Evolutionary conservation across 2,329 filamentous ascomycete species (phyloP).

Genomic region (Penicillium sp.): DNA sequence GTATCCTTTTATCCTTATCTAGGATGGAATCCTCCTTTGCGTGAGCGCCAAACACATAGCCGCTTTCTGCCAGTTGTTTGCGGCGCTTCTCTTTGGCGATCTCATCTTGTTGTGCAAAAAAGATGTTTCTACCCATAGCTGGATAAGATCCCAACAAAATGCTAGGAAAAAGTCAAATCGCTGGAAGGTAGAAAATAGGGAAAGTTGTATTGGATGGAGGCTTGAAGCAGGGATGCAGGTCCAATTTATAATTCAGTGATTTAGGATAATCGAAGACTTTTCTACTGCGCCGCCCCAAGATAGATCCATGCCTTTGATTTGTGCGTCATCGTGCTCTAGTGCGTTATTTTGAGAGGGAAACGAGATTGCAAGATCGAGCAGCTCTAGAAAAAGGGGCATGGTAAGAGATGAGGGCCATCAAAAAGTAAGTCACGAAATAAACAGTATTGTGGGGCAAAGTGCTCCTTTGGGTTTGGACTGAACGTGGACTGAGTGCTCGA

Average conservation of each 20-base stretch:
- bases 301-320: not conserved
- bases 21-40: conserved; percentile 8
- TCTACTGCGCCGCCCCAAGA: not conserved
- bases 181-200: not conserved
- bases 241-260: conserved; percentile 7
- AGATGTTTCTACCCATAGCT: conserved; percentile 10
- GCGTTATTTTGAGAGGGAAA: too few species aligned
- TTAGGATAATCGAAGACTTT: not conserved
- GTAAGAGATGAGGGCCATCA: too few species aligned
- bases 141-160: conserved; percentile 1
- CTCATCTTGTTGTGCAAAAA: conserved; percentile 14
- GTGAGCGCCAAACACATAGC: conserved; percentile 17
- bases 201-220: not conserved
- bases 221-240: not conserved
- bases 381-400: too few species aligned
- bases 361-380: too few species aligned
- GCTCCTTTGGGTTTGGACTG: too few species aligned
- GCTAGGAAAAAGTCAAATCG: not conserved
- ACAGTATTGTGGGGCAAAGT: too few species aligned
- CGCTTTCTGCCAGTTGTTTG: conserved; percentile 9
- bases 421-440: too few species aligned
- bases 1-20: conserved; percentile 17
- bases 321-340: conserved; percentile 3
- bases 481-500: too few species aligned
- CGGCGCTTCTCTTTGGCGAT: conserved; percentile 4